phyloP scores from a whole-genome alignment of 805 yeast species.

The Kuraishia borneana region DNA sequence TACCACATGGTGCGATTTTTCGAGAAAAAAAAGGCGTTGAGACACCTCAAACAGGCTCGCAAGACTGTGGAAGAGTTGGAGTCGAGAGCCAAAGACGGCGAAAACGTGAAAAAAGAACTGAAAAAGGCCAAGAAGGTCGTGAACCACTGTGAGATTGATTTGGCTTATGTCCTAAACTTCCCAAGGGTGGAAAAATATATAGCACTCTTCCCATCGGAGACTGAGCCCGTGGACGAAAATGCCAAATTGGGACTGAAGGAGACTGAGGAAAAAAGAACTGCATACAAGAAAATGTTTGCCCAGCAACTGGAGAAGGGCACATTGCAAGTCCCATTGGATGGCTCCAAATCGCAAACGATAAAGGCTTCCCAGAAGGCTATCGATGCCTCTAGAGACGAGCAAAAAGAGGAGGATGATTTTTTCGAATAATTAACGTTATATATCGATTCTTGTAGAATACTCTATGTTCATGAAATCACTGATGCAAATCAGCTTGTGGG shows the following conservation, averaged over 20 bases:
- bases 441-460: constrained; percentile 16
- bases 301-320: constrained; percentile 38
- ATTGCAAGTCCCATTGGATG: constrained; percentile 40
- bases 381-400: neutral
- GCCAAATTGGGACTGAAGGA: constrained; percentile 30
- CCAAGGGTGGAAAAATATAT: constrained; percentile 76
- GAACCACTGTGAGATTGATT: constrained; percentile 50
- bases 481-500: constrained; percentile 35
- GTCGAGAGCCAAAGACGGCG: constrained; percentile 14
- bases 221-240: constrained; percentile 15
- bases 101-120: constrained; percentile 15
- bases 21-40: constrained; percentile 75
- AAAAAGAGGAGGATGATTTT: constrained; percentile 4
- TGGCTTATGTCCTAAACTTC: constrained; percentile 65
- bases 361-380: neutral
- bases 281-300: constrained; percentile 41
- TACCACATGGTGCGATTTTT: constrained; percentile 93
- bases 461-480: constrained; percentile 58
- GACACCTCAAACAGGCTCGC: constrained; percentile 48
- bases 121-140: constrained; percentile 35
- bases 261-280: constrained; percentile 30
- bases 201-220: constrained; percentile 51
- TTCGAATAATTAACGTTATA: constrained; percentile 5
- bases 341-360: constrained; percentile 7
- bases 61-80: constrained; percentile 25